Conservation (phyloP, 2,329 filamentous ascomycete species). For the Ceratocystis colombiana region DNA sequence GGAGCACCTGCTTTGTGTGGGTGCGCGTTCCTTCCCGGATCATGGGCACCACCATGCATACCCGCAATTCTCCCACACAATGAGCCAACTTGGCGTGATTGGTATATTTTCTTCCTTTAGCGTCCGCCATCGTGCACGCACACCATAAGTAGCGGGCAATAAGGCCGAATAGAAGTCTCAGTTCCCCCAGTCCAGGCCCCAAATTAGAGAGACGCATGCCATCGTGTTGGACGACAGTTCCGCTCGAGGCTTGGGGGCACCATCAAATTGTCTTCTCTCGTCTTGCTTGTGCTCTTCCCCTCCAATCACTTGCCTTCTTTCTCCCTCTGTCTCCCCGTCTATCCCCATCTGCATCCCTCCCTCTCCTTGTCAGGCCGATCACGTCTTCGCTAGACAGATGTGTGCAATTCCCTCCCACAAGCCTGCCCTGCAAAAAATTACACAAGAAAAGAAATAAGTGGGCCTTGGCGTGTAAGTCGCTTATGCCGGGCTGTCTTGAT, state of each 20-base stretch:
- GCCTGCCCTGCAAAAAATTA: background rate
- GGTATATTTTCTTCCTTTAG: background rate
- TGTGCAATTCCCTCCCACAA: background rate
- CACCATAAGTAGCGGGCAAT: background rate
- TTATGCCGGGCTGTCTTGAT: background rate
- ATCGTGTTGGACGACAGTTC: background rate
- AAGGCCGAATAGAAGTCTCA: background rate
- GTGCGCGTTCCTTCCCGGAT: slow-evolving; percentile 12
- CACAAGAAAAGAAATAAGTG: background rate
- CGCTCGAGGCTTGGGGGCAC: no score
- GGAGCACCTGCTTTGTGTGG: slow-evolving; percentile 9
- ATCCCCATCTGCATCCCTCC: background rate
- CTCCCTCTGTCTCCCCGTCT: background rate
- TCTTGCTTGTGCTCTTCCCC: background rate
- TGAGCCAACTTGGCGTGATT: background rate
- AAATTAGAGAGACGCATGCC: background rate
- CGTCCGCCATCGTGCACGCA: slow-evolving; percentile 8
- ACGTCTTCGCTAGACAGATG: slow-evolving; percentile 6
- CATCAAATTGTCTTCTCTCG: background rate
- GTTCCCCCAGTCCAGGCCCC: background rate
- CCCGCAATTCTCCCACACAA: slow-evolving; percentile 16
- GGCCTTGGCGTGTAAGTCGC: slow-evolving; percentile 10
- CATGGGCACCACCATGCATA: slow-evolving; percentile 7
- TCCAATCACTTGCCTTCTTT: background rate
- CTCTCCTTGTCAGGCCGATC: background rate